These are phyloP conservation scores for Phalaenopsis aphrodite DNA, from an alignment of 106 monocot genomes.

Conservation along the genomic window DNA sequence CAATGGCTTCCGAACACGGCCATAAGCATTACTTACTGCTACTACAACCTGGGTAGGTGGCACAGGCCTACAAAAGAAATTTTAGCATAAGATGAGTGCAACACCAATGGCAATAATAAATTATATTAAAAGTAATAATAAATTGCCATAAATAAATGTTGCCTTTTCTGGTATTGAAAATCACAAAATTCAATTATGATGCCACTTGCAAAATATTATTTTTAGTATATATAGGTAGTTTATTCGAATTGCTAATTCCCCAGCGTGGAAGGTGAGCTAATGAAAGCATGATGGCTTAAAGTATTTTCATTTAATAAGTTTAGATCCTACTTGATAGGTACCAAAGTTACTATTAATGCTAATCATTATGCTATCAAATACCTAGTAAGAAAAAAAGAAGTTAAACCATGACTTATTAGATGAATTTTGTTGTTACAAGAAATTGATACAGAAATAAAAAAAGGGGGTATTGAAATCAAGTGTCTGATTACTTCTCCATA, in stretches of 20 bases:
- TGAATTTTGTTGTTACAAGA: too few species aligned
- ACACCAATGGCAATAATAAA: not conserved
- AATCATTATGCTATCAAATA: too few species aligned
- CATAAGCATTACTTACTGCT: slow-evolving; percentile 78
- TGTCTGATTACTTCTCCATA: too few species aligned
- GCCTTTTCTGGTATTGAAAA: not conserved
- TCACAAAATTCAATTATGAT: not conserved
- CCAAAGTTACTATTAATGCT: too few species aligned
- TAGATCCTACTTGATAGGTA: too few species aligned
- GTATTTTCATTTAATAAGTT: too few species aligned
- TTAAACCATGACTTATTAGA: too few species aligned
- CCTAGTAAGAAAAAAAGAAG: too few species aligned
- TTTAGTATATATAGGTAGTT: not conserved
- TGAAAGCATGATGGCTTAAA: too few species aligned
- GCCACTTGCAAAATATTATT: not conserved
- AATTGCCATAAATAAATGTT: not conserved
- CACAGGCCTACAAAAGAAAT: slow-evolving; percentile 43
- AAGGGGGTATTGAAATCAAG: too few species aligned
- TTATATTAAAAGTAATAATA: not conserved
- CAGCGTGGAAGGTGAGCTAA: too few species aligned
- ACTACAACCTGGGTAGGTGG: slow-evolving; percentile 90
- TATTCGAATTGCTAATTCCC: not conserved
- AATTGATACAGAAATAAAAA: too few species aligned
- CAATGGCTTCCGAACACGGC: slow-evolving; percentile 78
- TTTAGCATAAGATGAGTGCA: not conserved